Conservation (phyloP, 768 basidiomycete species). For the Exidia glandulosa region DNA sequence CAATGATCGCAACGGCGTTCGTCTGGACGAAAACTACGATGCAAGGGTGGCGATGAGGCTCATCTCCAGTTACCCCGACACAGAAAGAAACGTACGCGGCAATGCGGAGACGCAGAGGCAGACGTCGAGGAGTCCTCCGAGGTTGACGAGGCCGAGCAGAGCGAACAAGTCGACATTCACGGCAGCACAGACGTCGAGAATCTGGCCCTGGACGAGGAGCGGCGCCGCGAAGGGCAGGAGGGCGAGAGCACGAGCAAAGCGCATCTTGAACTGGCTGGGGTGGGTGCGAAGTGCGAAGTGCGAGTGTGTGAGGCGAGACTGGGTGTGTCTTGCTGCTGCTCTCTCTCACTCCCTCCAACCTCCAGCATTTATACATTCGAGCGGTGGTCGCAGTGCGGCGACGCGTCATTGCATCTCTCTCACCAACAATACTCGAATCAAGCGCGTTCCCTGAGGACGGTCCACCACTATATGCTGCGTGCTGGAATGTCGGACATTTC, state of each 20-base stretch:
- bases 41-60: not conserved
- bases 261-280: not conserved
- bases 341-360: not conserved
- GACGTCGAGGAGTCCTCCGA: slow-evolving; percentile 26
- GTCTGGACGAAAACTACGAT: slow-evolving; percentile 25
- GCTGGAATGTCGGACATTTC: no score
- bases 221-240: not conserved
- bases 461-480: no score
- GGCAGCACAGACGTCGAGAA: slow-evolving; percentile 30
- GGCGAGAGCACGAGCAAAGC: not conserved
- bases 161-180: slow-evolving; percentile 23
- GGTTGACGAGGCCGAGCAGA: slow-evolving; percentile 14
- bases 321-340: no score
- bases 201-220: not conserved
- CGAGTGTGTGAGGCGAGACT: not conserved
- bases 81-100: not conserved
- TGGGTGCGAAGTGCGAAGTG: not conserved
- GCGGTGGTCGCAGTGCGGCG: no score
- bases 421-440: no score
- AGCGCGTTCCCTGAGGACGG: no score
- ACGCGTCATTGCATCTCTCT: no score
- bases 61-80: not conserved
- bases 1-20: slow-evolving; percentile 20
- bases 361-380: not conserved
- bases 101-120: slow-evolving; percentile 33